Percentiles rank a stretch among this genome's conserved stretches.
phyloP scores from a whole-genome alignment of 805 yeast species.

The Candida orba region DNA sequence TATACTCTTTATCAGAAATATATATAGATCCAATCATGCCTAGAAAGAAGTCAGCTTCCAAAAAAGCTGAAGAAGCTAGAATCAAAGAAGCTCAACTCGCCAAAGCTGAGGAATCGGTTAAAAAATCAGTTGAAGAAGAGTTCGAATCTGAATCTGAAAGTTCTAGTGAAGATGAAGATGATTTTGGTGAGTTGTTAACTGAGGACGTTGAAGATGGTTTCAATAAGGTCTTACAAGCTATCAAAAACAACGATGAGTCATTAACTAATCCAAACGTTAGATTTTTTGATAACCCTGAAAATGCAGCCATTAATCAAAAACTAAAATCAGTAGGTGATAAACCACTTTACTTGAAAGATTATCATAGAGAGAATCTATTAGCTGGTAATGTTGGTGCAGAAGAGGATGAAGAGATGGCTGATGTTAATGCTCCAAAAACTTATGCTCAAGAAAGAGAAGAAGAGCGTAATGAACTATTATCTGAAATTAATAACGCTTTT shows the following conservation, averaged over 20 bases:
- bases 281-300: slow-evolving; percentile 66
- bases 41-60: slow-evolving; percentile 81
- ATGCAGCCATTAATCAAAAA: slow-evolving; percentile 24
- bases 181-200: slow-evolving; percentile 80
- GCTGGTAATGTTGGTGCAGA: slow-evolving; percentile 47
- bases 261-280: slow-evolving; percentile 61
- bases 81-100: slow-evolving; percentile 20
- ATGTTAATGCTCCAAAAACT: slow-evolving; percentile 48
- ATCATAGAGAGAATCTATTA: slow-evolving; percentile 79
- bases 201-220: slow-evolving; percentile 81
- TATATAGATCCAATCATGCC: slow-evolving; percentile 49
- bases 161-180: slow-evolving; percentile 73
- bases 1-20: not conserved
- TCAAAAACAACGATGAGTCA: slow-evolving; percentile 57
- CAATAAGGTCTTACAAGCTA: slow-evolving; percentile 59
- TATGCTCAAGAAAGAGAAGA: slow-evolving; percentile 70
- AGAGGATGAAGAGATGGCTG: slow-evolving; percentile 46
- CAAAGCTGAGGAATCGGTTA: slow-evolving; percentile 14
- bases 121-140: slow-evolving; percentile 26
- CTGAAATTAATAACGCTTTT: slow-evolving; percentile 70
- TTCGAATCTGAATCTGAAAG: slow-evolving; percentile 32
- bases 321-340: slow-evolving; percentile 35
- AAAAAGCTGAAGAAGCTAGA: slow-evolving; percentile 51
- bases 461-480: slow-evolving; percentile 63
- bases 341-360: slow-evolving; percentile 87